Evolutionary conservation across 2,329 filamentous ascomycete species (phyloP), one percentile per base, ranked within the genome.

Genomic region (Chaetomiaceae sp.): DNA sequence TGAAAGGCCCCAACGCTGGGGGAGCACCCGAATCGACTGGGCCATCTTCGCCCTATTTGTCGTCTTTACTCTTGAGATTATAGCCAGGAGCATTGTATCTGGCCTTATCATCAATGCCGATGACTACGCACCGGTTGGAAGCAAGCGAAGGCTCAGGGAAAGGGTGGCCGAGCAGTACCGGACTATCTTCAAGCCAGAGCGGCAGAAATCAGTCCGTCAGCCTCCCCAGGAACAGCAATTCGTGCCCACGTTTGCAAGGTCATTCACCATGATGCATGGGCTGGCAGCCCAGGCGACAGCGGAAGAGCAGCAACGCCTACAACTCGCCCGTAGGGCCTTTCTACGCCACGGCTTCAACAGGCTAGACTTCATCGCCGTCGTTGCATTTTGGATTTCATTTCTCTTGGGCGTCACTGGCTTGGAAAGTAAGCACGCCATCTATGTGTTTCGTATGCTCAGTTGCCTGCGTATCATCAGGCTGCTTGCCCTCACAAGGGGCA

Each of bases 321-420:
- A 95, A 57, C 78, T 99, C 48, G 92, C 95, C 14, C 85, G 93
- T 47, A 82, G 93, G 55, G 95, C 93, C 1, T 97, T 96, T 67
- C 72, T 99, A 49, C 83, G 93, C 14, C 93, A 99, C 68, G 91
- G 89, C 1, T 99, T 99, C 72, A 97, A 97, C 65, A 82, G 93
- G 46, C 78, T 97, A 10, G 93, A 99, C 66, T 96, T 97, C 67
- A 75, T 99, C 47, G 95, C 93, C 2, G 87, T 99, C 7, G 76
- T 93, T n/a, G 86, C 92, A 0, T 99, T 90, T 68, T 99, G 93
- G 93, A 85, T 96, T 51, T 85, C 89, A 1, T 93, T 97, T 62
- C 66, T 81, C 10, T 74, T 99, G 44, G 81, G 82, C 27, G 69
- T 91, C 16, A 78, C 79, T 10, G 83, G 85, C 0, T 65, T 90